Evolutionary conservation across 2,329 filamentous ascomycete genomes (phyloP), one percentile per base, ranked within the genome.

Genomic region (Fusarium duplospermum): DNA sequence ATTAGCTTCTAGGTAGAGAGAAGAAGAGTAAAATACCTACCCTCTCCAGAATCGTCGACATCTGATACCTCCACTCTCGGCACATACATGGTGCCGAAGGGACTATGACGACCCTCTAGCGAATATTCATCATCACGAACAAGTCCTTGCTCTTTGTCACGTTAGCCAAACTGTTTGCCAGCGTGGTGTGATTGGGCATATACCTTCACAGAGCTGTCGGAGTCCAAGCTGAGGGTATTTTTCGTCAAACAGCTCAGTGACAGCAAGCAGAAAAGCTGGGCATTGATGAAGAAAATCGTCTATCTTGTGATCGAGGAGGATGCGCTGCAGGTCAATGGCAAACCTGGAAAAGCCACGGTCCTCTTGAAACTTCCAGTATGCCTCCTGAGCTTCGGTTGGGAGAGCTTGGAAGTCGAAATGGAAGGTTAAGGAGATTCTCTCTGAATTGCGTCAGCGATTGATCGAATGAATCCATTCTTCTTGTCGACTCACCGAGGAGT

Each of bases 251-350:
- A 82, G 59, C 4, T 71, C 52, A 18, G 27, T 54, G 11, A 70
- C 65, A 31, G 64, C 35, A 8, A 67, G 18, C 13, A 73, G 69
- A 40, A 76, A 71, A 1, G 38, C 36, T 10, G 62, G 45, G 18
- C 77, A 69, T 8, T 66, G 54, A 2, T 36, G 6, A 16, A 81
- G 62, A n/a, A 78, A 77, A 4, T 40, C 59, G n/a, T 78, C 75
- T 1, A 82, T 67, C 1, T 54, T 33, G 8, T 59, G 58, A 18
- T 66, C 35, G 8, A 54, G 36, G 7, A 79, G 31, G 4, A 77
- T 50, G 0, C 38, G 40, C 29, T 71, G 67, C 59, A 81, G 52
- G 2, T 61, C 35, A 29, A 38, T n/a, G 10, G 57, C 64, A 7
- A 78, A 73, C 13, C 31, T 20, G 4, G 45, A 22, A 35, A 57